Evolutionary conservation across 352 stramenopile species (phyloP), one percentile per base, ranked within the genome.

Genomic region (Thalassiosira sp.): DNA sequence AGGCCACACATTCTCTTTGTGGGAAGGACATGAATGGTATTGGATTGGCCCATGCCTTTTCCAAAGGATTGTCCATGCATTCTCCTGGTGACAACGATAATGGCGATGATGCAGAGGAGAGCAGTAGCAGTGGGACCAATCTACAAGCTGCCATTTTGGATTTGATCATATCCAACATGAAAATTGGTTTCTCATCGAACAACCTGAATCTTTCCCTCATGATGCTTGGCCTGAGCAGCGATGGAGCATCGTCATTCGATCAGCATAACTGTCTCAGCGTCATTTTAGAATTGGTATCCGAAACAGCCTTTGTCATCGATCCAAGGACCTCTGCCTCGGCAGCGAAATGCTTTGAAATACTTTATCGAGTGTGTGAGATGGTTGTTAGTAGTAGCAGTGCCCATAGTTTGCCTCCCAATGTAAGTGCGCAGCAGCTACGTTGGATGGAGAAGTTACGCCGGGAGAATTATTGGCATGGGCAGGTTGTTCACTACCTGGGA

Each of bases 281-380:
- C 0, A 86, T 90, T 28, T 65, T 91, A 15, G 72, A 81, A 13
- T 57, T 88, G 46, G 59, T 89, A 16, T 20, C 79, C 13, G 46
- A 84, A 28, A 24, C 54, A 25, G 16, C 53, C 22, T 87, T 82
- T 59, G 68, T 80, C 6, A 27, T 79, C 18, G 56, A 80, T n/a
- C 60, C 62, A 5, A 53, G 58, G 8, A 78, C 74, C 20, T 82
- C 75, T 7, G 53, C 48, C 13, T 69, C 72, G 46, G 82, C 77
- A 37, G 63, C 77, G 6, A 85, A 81, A 27, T 89, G 77, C 58
- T 89, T 85, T 75, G 79, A 89, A 66, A 45, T 90, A 35, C 66
- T 92, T 48, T 84, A 78, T 49, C 56, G 70, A 11, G 53, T 89
- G 1, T 83, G 75, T 52, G 48, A 83, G 59, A 20, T 87, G 49